Base-by-base conservation (phyloP, 768 basidiomycete genomes). In the Pholiota conissans region DNA sequence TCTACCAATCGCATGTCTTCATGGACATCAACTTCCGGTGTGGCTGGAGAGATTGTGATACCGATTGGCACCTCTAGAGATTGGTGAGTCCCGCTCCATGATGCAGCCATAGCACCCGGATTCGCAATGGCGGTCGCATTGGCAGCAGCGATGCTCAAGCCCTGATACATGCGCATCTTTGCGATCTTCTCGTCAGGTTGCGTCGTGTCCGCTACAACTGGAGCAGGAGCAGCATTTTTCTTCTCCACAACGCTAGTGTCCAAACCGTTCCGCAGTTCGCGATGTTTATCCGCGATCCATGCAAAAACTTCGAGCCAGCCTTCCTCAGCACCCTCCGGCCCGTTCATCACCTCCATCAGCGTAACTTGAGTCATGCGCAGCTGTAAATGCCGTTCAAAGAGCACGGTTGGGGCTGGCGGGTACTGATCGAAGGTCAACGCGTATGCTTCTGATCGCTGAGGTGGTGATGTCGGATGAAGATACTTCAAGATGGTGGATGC, bases 291-390 rank as follows among this genome's bases (percentile, higher is more conserved):
- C 0, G 93, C 87, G 66, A 94, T 87, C 90, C 91, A 97, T 4
- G 82, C 75, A 69, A 95, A 96, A 7, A 93, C 80, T 26, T 93
- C 92, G 14, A 93, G 76, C 84, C 93, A 95, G 56, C 84, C 86
- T 16, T 76, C 73, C 60, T 90, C 87, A 0, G 94, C 95, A 37
- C 85, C 84, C 64, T 95, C 93, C 0, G 93, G 81, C 0, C 97
- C 96, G 34, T 94, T 89, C 16, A 90, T 81, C 32, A 87, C 82
- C 72, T 98, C 97, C 16, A 82, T 80, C 49, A 98, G 74, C 5
- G 87, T 84, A 48, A 89, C 85, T 66, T 91, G 87, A 0, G 94
- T 91, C 82, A 96, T 91, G 28, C 94, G 79, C 29, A 98, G 71
- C 70, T 97, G 90, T 45, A 97, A 74, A 18, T 90, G 87, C 52